Evolutionary conservation across 257 asterid species (phyloP).

Genomic region (Capsicum chinense): DNA sequence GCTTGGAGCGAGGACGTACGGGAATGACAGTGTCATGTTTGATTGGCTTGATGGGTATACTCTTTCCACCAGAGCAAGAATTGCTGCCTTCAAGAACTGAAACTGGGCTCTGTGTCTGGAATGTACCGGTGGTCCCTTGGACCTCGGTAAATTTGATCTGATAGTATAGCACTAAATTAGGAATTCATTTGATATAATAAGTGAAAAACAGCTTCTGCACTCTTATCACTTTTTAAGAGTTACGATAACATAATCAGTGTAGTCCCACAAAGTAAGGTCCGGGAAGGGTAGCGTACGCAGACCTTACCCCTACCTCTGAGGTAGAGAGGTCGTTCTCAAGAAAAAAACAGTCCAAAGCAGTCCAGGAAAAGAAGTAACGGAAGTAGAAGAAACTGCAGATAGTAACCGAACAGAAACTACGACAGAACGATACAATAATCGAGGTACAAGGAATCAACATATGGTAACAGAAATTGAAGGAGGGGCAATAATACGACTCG

Average conservation of each 20-base stretch:
- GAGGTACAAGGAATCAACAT: neutral
- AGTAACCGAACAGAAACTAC: neutral
- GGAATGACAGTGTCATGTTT: constrained; percentile 49
- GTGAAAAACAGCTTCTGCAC: constrained; percentile 23
- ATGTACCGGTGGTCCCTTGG: constrained; percentile 43
- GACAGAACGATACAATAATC: neutral
- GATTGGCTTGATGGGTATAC: constrained; percentile 42
- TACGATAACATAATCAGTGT: neutral
- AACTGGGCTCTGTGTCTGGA: constrained; percentile 71
- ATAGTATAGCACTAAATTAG: constrained; percentile 28
- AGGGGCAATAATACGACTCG: no score
- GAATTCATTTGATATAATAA: constrained; percentile 27
- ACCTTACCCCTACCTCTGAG: neutral
- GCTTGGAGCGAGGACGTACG: constrained; percentile 63
- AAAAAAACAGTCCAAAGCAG: no score
- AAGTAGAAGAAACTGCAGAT: neutral
- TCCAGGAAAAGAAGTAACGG: neutral
- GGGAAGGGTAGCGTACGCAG: neutral
- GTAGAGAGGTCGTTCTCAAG: neutral
- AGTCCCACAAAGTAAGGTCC: neutral
- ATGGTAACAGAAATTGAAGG: neutral
- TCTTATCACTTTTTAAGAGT: constrained; percentile 26
- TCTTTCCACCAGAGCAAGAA: constrained; percentile 51
- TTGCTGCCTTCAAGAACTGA: constrained; percentile 75
- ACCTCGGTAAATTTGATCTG: constrained; percentile 37